These are phyloP conservation scores for Euphorbia celastroides DNA, from an alignment of 441 rosid genomes.

Conservation along the genomic window DNA sequence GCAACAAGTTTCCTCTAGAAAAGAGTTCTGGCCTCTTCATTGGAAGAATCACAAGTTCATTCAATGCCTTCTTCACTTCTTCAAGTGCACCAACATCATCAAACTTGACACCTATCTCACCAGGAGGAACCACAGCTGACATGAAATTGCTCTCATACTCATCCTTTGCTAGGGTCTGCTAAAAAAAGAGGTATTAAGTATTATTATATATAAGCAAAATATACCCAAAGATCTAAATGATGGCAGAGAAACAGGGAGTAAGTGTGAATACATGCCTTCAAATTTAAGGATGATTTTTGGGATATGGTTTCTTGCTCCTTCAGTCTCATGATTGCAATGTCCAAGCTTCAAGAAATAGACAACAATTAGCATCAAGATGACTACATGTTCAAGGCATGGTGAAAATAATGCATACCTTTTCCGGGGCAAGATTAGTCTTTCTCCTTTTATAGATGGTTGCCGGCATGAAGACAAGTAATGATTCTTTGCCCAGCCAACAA, in stretches of 20 bases:
- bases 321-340: conserved; percentile 66
- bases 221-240: conserved; percentile 19
- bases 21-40: conserved; percentile 94
- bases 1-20: conserved; percentile 79
- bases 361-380: conserved; percentile 24
- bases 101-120: conserved; percentile 88
- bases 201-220: conserved; percentile 17
- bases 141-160: conserved; percentile 83
- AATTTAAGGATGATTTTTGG: conserved; percentile 56
- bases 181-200: conserved; percentile 21
- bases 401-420: conserved; percentile 44
- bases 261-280: conserved; percentile 57
- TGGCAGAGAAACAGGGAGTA: conserved; percentile 9
- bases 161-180: conserved; percentile 76
- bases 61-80: conserved; percentile 81
- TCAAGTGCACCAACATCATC: conserved; percentile 96
- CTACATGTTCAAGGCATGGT: conserved; percentile 13
- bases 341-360: conserved; percentile 55
- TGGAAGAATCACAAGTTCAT: conserved; percentile 97
- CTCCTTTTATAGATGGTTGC: conserved; percentile 65
- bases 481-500: conserved; percentile 96
- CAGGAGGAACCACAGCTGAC: conserved; percentile 89
- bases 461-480: conserved; percentile 64
- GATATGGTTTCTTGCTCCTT: conserved; percentile 61
- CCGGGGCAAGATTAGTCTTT: conserved; percentile 63